Evolutionary conservation across 768 basidiomycete genomes (phyloP).

Genomic region (Suillus luteus): DNA sequence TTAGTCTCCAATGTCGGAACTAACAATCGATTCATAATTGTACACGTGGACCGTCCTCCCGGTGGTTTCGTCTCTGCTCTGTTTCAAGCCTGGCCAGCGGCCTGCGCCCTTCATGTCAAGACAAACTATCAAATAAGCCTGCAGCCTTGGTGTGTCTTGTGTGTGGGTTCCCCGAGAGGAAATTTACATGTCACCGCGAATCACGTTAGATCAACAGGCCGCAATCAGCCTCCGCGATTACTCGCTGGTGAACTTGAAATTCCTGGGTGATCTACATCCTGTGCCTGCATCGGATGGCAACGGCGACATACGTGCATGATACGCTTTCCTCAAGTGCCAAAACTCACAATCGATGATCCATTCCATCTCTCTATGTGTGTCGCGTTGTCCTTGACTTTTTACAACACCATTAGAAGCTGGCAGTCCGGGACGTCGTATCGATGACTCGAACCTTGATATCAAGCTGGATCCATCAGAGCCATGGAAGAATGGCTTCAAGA

Average conservation of each 20-base stretch:
- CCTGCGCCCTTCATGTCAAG: background rate
- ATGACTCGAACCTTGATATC: background rate
- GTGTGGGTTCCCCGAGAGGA: background rate
- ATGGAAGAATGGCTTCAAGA: background rate
- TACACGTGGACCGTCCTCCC: background rate
- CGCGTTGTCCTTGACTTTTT: background rate
- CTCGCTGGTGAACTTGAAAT: background rate
- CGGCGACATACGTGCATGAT: background rate
- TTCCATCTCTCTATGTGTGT: background rate
- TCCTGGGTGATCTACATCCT: constrained; percentile 2
- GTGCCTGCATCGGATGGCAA: background rate
- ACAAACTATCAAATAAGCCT: background rate
- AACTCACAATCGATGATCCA: background rate
- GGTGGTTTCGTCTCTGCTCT: background rate
- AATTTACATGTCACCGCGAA: background rate
- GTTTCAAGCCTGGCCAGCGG: background rate
- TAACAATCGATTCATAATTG: background rate
- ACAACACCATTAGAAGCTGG: background rate
- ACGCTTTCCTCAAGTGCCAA: background rate
- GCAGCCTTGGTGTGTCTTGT: background rate
- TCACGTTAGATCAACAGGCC: background rate
- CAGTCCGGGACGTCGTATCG: background rate
- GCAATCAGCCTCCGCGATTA: constrained; percentile 7
- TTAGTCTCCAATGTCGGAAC: background rate
- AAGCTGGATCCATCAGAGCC: background rate